Percentiles rank a stretch among this genome's conserved stretches.
Evolutionary conservation across 176 grass and related monocot species (phyloP).

Genomic region (Echinochloa phyllopogon): DNA sequence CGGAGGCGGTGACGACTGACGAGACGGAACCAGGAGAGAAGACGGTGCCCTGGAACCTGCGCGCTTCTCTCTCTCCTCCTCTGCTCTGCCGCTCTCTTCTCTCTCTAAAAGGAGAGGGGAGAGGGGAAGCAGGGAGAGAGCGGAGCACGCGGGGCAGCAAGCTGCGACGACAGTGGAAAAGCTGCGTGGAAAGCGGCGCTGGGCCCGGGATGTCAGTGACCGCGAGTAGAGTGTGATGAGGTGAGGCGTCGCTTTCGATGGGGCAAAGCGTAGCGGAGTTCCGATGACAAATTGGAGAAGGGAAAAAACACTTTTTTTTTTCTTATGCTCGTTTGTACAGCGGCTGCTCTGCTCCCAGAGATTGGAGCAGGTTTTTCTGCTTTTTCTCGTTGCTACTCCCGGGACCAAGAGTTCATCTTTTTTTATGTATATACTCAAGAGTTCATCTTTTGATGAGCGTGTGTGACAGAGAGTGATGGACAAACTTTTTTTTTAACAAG

Average conservation of each 20-base stretch:
- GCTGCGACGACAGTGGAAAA: too few relatives aligned
- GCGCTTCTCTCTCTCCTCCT: neutral
- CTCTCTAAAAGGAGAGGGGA: neutral
- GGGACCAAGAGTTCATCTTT: slow-evolving; percentile 14
- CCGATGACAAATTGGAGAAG: slow-evolving; percentile 9
- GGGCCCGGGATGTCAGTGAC: slow-evolving; percentile 13
- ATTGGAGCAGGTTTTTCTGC: neutral
- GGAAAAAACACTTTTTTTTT: slow-evolving; percentile 14
- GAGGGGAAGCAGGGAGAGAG: neutral
- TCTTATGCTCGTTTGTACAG: too few relatives aligned
- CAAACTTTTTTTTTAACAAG: too few relatives aligned
- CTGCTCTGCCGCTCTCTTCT: slow-evolving; percentile 14
- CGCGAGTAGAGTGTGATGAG: neutral
- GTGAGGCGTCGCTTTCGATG: slow-evolving; percentile 45
- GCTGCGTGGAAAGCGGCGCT: slow-evolving; percentile 2
- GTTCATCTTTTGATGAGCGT: slow-evolving; percentile 17
- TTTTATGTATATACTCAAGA: neutral
- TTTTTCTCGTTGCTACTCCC: neutral
- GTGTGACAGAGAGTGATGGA: neutral
- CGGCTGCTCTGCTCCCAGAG: neutral
- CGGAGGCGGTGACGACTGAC: slow-evolving; percentile 24
- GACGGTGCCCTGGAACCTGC: neutral
- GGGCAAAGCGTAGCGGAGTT: slow-evolving; percentile 36
- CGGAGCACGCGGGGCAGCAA: slow-evolving; percentile 35
- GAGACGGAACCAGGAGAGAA: slow-evolving; percentile 10